Evolutionary conservation across 1,284 basidiomycete genomes (phyloP).

Genomic region (Cryptococcus sp.): DNA sequence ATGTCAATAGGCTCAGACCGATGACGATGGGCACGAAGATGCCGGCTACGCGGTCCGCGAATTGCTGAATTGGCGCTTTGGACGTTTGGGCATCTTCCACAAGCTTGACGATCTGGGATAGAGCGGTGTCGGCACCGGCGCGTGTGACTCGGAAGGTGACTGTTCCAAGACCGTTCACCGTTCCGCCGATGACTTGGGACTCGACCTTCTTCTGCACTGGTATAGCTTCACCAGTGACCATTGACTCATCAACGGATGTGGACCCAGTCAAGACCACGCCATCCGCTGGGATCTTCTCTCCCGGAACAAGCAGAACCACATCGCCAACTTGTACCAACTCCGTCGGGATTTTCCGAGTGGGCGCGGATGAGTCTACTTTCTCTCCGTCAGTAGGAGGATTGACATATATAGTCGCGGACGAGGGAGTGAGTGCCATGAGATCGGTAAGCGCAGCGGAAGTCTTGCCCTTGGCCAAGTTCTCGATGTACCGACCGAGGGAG

Average conservation of each 20-base stretch:
- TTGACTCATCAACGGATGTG: conserved; percentile 91
- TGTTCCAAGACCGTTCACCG: conserved; percentile 92
- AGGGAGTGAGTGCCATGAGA: conserved; percentile 90
- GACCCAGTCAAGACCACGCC: conserved; percentile 84
- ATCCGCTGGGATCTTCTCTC: conserved; percentile 95
- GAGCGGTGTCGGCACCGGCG: conserved; percentile 92
- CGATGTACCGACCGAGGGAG: conserved; percentile 90
- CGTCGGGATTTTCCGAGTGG: conserved; percentile 85
- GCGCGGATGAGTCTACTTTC: conserved; percentile 63
- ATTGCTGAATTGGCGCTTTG: conserved; percentile 97
- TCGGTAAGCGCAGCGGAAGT: conserved; percentile 95
- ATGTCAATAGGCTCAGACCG: conserved; percentile 76
- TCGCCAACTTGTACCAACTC: conserved; percentile 95
- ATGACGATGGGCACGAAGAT: conserved; percentile 94
- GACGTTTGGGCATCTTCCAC: conserved; percentile 98
- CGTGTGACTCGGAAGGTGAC: conserved; percentile 95
- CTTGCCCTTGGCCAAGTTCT: conserved; percentile 95
- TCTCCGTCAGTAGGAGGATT: conserved; percentile 45
- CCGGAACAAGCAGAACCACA: conserved; percentile 89
- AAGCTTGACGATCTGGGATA: conserved; percentile 93
- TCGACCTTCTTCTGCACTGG: conserved; percentile 82
- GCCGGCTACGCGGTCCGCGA: conserved; percentile 92
- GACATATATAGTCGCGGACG: conserved; percentile 93
- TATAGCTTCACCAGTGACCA: conserved; percentile 95
- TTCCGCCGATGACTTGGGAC: conserved; percentile 89